These are phyloP conservation scores for Athelia psychrophila DNA, from an alignment of 1,284 basidiomycete species.

Conservation along the genomic window DNA sequence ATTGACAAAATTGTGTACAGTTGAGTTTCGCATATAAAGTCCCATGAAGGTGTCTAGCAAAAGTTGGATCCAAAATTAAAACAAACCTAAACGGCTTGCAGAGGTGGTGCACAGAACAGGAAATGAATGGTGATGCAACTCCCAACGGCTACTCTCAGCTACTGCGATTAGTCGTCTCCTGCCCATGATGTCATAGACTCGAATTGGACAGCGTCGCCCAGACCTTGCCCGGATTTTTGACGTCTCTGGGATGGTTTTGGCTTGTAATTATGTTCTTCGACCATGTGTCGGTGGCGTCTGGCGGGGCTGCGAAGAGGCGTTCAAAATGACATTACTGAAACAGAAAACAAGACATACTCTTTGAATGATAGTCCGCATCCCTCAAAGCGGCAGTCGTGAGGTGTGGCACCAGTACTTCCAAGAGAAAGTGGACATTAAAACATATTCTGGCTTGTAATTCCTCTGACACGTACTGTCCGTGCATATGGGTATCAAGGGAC, in stretches of 20 bases:
- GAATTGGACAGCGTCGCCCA: background rate
- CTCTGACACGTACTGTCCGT: slow-evolving; percentile 50
- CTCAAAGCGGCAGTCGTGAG: slow-evolving; percentile 50
- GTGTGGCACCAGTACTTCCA: slow-evolving; percentile 50
- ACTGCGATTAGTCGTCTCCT: background rate
- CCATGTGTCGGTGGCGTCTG: slow-evolving; percentile 57
- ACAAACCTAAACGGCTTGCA: too few species aligned
- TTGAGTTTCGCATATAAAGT: too few species aligned
- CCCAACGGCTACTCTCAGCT: too few species aligned
- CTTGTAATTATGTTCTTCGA: slow-evolving; percentile 48
- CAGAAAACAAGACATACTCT: slow-evolving; percentile 26
- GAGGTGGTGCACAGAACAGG: too few species aligned
- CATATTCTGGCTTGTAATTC: slow-evolving; percentile 8
- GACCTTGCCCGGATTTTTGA: background rate
- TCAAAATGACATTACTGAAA: background rate
- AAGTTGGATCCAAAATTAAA: too few species aligned
- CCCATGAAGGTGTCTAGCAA: too few species aligned
- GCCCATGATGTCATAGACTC: background rate
- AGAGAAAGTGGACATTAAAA: slow-evolving; percentile 2
- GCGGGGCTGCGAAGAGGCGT: slow-evolving; percentile 42
- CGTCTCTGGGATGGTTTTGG: slow-evolving; percentile 40
- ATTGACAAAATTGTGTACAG: too few species aligned
- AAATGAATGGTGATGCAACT: too few species aligned
- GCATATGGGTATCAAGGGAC: slow-evolving; percentile 55
- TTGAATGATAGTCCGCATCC: slow-evolving; percentile 51